Conservation (phyloP, 768 basidiomycete species). For the Lactifluus rugatus region DNA sequence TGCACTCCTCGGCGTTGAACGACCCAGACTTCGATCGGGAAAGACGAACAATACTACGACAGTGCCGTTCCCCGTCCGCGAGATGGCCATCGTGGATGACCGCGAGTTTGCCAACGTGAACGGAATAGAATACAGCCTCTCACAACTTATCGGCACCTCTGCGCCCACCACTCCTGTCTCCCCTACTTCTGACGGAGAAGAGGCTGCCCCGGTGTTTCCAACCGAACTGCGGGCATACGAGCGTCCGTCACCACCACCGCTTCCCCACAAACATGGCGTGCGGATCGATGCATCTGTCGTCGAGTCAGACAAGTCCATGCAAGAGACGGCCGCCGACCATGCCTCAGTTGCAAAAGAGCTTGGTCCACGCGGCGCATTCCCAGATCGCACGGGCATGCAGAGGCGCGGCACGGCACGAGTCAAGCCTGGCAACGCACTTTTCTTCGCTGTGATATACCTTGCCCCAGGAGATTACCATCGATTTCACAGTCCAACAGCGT, state of each 20-base stretch:
- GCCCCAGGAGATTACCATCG: constrained; percentile 98
- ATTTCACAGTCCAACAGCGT: constrained; percentile 91
- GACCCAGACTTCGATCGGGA: constrained; percentile 33
- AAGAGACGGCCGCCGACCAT: constrained; percentile 56
- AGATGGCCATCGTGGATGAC: constrained; percentile 65
- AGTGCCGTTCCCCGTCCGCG: constrained; percentile 33
- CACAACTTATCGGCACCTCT: constrained; percentile 66
- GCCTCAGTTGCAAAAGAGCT: constrained; percentile 64
- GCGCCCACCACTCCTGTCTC: constrained; percentile 30
- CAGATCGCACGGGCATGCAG: constrained; percentile 32
- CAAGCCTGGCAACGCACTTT: constrained; percentile 73
- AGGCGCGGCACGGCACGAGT: constrained; percentile 29
- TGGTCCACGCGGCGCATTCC: constrained; percentile 42
- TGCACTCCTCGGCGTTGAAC: constrained; percentile 76
- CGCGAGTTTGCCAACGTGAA: constrained; percentile 93
- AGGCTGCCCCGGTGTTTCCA: constrained; percentile 16
- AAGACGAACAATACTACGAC: constrained; percentile 22
- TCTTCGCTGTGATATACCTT: constrained; percentile 92
- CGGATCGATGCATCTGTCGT: constrained; percentile 70
- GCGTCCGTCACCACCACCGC: constrained; percentile 24
- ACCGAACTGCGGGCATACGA: constrained; percentile 13
- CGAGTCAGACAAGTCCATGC: constrained; percentile 39
- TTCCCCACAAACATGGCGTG: constrained; percentile 47
- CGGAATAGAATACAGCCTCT: constrained; percentile 92
- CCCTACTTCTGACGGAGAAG: constrained; percentile 21